These are phyloP conservation scores for Polyporus arcularius DNA, from an alignment of 768 basidiomycete genomes.

Conservation along the genomic window DNA sequence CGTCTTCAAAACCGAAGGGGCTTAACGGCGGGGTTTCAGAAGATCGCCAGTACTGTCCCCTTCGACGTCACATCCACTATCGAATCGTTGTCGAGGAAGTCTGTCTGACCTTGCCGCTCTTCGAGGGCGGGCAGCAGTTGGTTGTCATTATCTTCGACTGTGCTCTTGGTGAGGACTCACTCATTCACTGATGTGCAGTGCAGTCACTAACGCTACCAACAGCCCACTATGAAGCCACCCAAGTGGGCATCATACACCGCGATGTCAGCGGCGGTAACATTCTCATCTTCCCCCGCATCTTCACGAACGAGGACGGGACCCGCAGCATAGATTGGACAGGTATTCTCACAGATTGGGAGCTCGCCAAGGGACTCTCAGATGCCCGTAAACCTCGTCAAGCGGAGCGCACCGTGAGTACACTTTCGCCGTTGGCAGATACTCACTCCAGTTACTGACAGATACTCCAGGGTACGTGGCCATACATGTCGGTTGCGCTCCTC, in stretches of 20 bases:
- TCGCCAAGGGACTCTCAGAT: neutral
- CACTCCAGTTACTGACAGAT: too few relatives aligned
- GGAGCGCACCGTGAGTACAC: neutral
- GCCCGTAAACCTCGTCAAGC: neutral
- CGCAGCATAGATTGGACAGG: neutral
- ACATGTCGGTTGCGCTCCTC: neutral
- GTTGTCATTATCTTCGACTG: neutral
- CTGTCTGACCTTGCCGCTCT: neutral
- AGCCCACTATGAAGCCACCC: neutral
- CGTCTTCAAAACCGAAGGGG: neutral
- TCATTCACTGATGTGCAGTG: neutral
- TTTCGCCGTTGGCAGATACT: too few relatives aligned
- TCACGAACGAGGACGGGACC: neutral
- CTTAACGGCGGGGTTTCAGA: neutral
- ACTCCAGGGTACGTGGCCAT: neutral
- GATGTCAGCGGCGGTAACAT: slow-evolving; percentile 5
- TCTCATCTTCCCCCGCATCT: neutral
- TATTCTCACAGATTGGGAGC: neutral
- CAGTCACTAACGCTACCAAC: neutral
- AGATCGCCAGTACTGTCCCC: neutral
- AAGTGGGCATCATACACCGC: neutral
- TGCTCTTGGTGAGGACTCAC: neutral
- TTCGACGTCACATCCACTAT: neutral
- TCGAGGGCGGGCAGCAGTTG: neutral
- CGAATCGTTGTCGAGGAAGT: slow-evolving; percentile 3